Evolutionary conservation across 2,329 filamentous ascomycete species (phyloP).

Genomic region (Cryphonectria radicalis): DNA sequence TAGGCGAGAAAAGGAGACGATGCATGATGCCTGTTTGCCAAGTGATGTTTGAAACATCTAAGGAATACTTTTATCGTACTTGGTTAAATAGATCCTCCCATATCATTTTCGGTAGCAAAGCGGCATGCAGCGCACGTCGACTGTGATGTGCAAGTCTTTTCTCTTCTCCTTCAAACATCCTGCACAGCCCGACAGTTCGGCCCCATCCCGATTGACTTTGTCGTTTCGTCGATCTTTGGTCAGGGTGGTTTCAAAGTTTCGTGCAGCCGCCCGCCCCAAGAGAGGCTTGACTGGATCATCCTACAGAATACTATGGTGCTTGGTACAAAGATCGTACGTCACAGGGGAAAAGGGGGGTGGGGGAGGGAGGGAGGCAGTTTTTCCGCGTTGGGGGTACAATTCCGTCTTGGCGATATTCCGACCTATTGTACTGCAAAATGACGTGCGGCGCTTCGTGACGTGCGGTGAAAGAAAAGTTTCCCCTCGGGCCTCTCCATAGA

Average conservation of each 20-base stretch:
- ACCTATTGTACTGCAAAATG: neutral
- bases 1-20: slow-evolving; percentile 10
- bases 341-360: too few relatives aligned
- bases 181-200: neutral
- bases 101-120: neutral
- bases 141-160: neutral
- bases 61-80: neutral
- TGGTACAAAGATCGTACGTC: too few relatives aligned
- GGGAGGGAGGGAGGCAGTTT: neutral
- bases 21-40: slow-evolving; percentile 15
- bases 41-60: slow-evolving; percentile 8
- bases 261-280: neutral
- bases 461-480: neutral
- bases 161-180: neutral
- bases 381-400: neutral
- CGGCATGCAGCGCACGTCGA: neutral
- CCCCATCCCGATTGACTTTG: neutral
- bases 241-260: neutral
- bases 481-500: neutral
- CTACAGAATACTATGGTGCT: neutral
- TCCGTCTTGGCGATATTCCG: neutral
- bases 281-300: neutral
- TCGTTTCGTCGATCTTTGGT: neutral
- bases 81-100: neutral
- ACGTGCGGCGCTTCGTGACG: neutral